Evolutionary conservation across 116 monocot genomes (phyloP), one percentile per base, ranked within the genome.

Genomic region (Dioscorea cayenensis): DNA sequence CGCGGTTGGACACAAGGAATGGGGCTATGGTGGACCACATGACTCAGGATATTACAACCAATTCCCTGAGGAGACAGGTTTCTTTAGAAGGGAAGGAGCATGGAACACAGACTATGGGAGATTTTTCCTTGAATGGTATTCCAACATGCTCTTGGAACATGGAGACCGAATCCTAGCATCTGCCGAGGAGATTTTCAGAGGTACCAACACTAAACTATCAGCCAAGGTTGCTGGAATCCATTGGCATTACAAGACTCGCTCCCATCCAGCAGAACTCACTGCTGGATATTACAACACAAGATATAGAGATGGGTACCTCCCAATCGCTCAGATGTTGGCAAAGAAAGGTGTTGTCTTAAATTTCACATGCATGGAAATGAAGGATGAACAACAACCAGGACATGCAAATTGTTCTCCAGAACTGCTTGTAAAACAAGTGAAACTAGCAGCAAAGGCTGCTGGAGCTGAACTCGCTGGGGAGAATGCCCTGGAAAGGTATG

Each of bases 301-400:
- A 48, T 12, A 76, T 10, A 63, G 66, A n/a, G 84, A 94, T 10
- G 94, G 90, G 2, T 94, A 90, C 74, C 36, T 80, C 6, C 84
- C 88, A 0, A 75, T 94, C 21, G 94, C 86, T 0, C 49, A 51
- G 35, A 67, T 80, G 82, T 49, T 94, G 60, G 82, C 82, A 6
- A 79, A 63, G 65, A 28, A 70, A 7, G 86, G 86, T 1, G 90
- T 48, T 0, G 79, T 82, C 14, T 63, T 94, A 65, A 88, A 90
- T 77, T 94, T 90, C 79, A 94, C 90, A 2, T 90, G 94, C 64
- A 90, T 94, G 87, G 94, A 94, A 74, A 90, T 94, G 94, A 77
- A 68, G 22, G 94, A 90, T 36, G 77, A 76, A 38, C 71, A 90
- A 72, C 90, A 87, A 55, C 85, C 83, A 1, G 63, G 28, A 0